These are phyloP conservation scores for Trichoderma simmonsii DNA, from an alignment of 2,329 filamentous ascomycete species.

Conservation along the genomic window DNA sequence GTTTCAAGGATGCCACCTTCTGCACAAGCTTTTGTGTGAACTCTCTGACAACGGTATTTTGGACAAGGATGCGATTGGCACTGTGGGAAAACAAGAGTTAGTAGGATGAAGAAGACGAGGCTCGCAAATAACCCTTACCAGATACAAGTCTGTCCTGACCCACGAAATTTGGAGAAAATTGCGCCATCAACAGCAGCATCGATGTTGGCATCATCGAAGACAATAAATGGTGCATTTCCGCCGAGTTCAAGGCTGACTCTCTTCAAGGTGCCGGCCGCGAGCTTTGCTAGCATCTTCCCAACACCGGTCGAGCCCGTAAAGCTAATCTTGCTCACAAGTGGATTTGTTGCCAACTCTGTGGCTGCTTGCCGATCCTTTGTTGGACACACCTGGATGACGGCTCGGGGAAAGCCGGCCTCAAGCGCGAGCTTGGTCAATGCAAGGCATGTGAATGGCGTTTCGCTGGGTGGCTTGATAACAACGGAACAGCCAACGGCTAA, in stretches of 20 bases:
- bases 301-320: neutral
- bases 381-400: neutral
- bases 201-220: neutral
- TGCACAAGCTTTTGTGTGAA: too few relatives aligned
- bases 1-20: too few relatives aligned
- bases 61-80: too few relatives aligned
- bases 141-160: too few relatives aligned
- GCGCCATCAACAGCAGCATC: too few relatives aligned
- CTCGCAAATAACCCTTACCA: too few relatives aligned
- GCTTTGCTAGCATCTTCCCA: neutral
- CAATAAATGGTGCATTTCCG: neutral
- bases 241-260: neutral
- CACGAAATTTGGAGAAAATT: too few relatives aligned
- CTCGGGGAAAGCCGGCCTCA: neutral
- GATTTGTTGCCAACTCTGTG: neutral
- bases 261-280: neutral
- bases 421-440: constrained; percentile 58
- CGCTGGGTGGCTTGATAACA: constrained; percentile 65
- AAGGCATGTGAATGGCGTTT: constrained; percentile 69
- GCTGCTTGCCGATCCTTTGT: neutral
- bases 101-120: too few relatives aligned
- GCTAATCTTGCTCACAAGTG: neutral
- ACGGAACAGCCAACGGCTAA: constrained; percentile 75
- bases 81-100: too few relatives aligned
- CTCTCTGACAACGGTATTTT: too few relatives aligned